phyloP scores from a whole-genome alignment of 2,329 filamentous ascomycete species.

The Cadophora sp. region DNA sequence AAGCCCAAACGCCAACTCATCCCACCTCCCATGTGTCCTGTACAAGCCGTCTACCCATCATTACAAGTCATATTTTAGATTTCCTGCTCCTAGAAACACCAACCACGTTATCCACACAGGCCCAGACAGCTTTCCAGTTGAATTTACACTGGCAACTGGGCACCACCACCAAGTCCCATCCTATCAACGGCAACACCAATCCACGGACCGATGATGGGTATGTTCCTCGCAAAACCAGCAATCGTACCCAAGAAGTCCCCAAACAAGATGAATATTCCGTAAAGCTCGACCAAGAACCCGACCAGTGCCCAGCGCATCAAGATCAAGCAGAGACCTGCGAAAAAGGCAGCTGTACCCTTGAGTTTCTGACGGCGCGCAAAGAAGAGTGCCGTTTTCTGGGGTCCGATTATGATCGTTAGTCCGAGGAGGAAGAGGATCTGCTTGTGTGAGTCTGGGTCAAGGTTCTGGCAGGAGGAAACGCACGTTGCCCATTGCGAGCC shows the following conservation, averaged over 20 bases:
- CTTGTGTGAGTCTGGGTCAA: conserved; percentile 24
- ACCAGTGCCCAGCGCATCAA: conserved; percentile 89
- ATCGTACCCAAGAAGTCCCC: conserved; percentile 97
- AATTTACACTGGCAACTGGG: conserved; percentile 73
- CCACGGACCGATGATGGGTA: conserved; percentile 87
- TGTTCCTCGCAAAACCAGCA: conserved; percentile 81
- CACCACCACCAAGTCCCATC: conserved; percentile 72
- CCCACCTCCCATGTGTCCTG: conserved; percentile 15
- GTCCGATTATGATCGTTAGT: conserved; percentile 92
- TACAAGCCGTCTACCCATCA: conserved; percentile 10
- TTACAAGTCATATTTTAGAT: conserved; percentile 11
- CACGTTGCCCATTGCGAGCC: conserved; percentile 93
- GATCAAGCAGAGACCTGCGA: conserved; percentile 82
- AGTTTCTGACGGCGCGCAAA: conserved; percentile 94
- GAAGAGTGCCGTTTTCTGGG: conserved; percentile 89
- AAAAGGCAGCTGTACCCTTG: conserved; percentile 89
- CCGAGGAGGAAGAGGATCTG: conserved; percentile 98
- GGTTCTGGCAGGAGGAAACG: conserved; percentile 51
- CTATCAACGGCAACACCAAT: conserved; percentile 78
- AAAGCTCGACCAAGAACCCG: conserved; percentile 89
- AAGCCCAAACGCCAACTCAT: conserved; percentile 31
- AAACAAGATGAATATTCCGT: conserved; percentile 92
- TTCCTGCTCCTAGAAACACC: not conserved
- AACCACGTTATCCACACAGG: not conserved
- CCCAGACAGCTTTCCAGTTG: conserved; percentile 48